These are phyloP conservation scores for Pelargonium exstipulatum DNA, from an alignment of 441 rosid genomes.

Conservation along the genomic window DNA sequence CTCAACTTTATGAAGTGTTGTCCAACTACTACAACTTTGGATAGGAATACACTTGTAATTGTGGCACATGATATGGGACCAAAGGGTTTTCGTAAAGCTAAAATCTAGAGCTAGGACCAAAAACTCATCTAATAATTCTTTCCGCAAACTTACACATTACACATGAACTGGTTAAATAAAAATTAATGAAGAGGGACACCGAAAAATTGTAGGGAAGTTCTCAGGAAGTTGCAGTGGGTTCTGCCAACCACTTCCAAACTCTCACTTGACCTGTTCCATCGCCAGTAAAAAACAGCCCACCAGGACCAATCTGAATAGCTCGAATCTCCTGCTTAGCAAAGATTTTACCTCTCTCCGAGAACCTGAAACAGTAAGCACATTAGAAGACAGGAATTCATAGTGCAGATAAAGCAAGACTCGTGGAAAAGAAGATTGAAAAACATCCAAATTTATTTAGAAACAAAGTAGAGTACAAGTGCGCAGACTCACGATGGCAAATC, in stretches of 20 bases:
- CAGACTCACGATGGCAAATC: constrained; percentile 94
- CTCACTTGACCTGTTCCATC: constrained; percentile 90
- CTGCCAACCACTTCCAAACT: constrained; percentile 78
- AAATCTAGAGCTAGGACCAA: constrained; percentile 20
- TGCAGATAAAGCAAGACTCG: neutral
- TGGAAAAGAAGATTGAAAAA: neutral
- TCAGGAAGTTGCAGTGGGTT: constrained; percentile 33
- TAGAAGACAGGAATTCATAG: neutral
- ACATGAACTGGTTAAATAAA: constrained; percentile 13
- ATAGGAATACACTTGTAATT: neutral
- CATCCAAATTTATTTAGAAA: neutral
- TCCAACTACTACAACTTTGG: constrained; percentile 12
- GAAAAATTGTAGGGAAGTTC: neutral
- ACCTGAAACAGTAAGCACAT: constrained; percentile 39
- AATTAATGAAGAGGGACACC: constrained; percentile 12
- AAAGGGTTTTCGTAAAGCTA: constrained; percentile 8
- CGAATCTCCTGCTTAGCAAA: constrained; percentile 79
- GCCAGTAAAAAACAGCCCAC: constrained; percentile 81
- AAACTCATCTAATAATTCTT: constrained; percentile 27
- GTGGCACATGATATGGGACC: constrained; percentile 11
- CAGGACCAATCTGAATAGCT: constrained; percentile 70
- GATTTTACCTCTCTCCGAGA: constrained; percentile 83
- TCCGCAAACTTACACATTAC: constrained; percentile 19
- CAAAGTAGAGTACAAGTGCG: neutral
- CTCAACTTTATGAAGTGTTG: neutral